Conservation (phyloP, 176 grass and related monocot genomes). For the Zea mays region Zm-B73-REFERENCE-NAM-5.0 NC_050100.1:94296501-94297000, state of each 20-base stretch:
- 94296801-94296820: no score
- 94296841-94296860: no score
- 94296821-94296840: neutral
- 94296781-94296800: neutral
- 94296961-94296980: slow-evolving; percentile 58
- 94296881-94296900: neutral
- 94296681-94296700: neutral
- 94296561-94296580: no score
- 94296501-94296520: no score
- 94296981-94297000: slow-evolving; percentile 61
- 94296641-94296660: neutral
- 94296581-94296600: no score
- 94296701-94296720: neutral
- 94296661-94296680: neutral
- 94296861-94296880: neutral
- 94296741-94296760: neutral
- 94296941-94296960: slow-evolving; percentile 63
- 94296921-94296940: neutral
- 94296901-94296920: neutral
- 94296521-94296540: no score
- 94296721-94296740: neutral
- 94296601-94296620: no score
- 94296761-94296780: neutral
- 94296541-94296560: no score
- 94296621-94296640: neutral